These are phyloP conservation scores for Punctularia strigosozonata DNA, from an alignment of 768 basidiomycete species.

Conservation along the genomic window DNA sequence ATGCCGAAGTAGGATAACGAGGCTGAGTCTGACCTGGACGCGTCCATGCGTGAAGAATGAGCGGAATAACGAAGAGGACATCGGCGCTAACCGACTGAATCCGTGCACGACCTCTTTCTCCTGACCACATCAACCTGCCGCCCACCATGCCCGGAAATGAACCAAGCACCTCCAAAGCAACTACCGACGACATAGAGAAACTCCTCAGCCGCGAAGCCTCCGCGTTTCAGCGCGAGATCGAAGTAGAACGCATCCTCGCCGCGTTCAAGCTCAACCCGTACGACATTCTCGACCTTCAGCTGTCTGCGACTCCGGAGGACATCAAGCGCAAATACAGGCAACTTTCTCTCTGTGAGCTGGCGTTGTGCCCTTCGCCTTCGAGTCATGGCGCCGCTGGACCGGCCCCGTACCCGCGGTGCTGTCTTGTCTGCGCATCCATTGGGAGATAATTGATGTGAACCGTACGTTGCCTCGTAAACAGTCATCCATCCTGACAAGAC, in stretches of 20 bases:
- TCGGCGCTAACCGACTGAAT: too few species aligned
- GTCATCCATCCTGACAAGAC: constrained; percentile 99
- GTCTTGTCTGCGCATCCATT: not conserved
- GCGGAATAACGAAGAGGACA: too few species aligned
- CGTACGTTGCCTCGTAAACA: constrained; percentile 36
- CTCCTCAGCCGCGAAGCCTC: constrained; percentile 70
- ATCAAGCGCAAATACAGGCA: constrained; percentile 86
- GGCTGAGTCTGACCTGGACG: too few species aligned
- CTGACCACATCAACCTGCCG: too few species aligned
- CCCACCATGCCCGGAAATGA: too few species aligned
- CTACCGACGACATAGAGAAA: constrained; percentile 62
- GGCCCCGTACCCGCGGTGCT: constrained; percentile 6
- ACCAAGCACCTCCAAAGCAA: too few species aligned
- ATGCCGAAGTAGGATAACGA: too few species aligned
- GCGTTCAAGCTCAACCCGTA: constrained; percentile 97
- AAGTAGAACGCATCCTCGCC: constrained; percentile 84
- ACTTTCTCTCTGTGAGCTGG: constrained; percentile 64
- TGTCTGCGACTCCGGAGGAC: constrained; percentile 60
- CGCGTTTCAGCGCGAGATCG: constrained; percentile 77
- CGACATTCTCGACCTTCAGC: constrained; percentile 79
- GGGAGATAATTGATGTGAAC: constrained; percentile 8
- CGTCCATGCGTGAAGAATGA: too few species aligned
- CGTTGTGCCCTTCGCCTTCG: constrained; percentile 1
- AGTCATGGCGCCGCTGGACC: constrained; percentile 4
- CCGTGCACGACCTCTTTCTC: too few species aligned